These are phyloP conservation scores for Backusella luteola DNA, from an alignment of 192 early-diverging fungal species.

Conservation along the genomic window DNA sequence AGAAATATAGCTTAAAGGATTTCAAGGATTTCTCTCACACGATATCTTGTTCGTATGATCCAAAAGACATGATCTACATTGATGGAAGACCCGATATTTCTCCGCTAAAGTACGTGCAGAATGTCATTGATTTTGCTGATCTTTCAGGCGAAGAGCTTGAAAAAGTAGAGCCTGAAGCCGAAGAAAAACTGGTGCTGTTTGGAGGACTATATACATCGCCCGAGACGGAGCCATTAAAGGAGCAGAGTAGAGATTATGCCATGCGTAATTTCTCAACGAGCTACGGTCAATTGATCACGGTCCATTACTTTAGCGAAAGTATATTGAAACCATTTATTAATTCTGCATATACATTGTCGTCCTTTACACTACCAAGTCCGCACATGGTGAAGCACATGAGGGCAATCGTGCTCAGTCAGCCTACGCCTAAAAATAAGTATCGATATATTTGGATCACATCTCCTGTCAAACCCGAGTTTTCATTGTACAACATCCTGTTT, in stretches of 20 bases:
- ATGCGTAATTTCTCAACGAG: not conserved
- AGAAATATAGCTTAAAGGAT: not conserved
- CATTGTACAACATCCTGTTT: not conserved
- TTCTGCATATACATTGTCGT: conserved; percentile 1
- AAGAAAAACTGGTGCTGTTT: not conserved
- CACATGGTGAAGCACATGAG: not conserved
- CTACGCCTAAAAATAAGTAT: conserved; percentile 1
- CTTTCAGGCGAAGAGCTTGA: not conserved
- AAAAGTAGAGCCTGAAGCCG: not conserved
- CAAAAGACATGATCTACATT: not conserved
- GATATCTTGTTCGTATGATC: not conserved
- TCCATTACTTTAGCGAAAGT: not conserved
- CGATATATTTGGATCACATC: conserved; percentile 17
- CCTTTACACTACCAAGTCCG: not conserved
- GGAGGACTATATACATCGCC: not conserved
- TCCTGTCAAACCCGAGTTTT: conserved; percentile 5
- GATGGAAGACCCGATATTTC: conserved; percentile 3
- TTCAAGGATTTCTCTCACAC: not conserved
- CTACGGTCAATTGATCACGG: not conserved
- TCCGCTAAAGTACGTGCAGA: not conserved
- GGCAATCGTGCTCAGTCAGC: not conserved
- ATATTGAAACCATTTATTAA: not conserved
- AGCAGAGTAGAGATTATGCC: not conserved
- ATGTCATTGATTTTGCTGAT: not conserved
- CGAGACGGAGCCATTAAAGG: not conserved